Conservation (phyloP, 2,329 filamentous ascomycete genomes). For the Cladophialophora carrionii region DNA sequence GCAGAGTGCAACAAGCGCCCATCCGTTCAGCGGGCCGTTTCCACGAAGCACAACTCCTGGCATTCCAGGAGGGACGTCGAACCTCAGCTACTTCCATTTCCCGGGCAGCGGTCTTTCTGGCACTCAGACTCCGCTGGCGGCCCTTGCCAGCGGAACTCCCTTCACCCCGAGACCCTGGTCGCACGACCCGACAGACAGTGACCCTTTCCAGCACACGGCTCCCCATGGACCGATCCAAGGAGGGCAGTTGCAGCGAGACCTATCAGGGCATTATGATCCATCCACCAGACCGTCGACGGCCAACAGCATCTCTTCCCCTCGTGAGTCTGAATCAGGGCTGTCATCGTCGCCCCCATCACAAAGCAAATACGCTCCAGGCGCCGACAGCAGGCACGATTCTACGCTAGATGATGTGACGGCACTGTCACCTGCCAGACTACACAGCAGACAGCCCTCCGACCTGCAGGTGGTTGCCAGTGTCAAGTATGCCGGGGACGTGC, state of each 20-base stretch:
- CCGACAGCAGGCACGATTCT: conserved; percentile 24
- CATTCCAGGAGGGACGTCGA: conserved; percentile 55
- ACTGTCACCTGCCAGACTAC: conserved; percentile 58
- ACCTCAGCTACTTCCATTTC: conserved; percentile 54
- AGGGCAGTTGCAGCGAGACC: conserved; percentile 16
- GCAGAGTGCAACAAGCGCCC: conserved; percentile 42
- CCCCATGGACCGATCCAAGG: neutral
- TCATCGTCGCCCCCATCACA: conserved; percentile 31
- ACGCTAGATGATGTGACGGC: conserved; percentile 33
- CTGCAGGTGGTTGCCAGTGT: conserved; percentile 91
- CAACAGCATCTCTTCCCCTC: conserved; percentile 36
- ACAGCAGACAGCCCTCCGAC: conserved; percentile 79
- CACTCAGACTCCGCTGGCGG: conserved; percentile 53
- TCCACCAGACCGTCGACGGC: conserved; percentile 52
- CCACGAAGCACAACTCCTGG: conserved; percentile 52
- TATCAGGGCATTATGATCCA: conserved; percentile 44
- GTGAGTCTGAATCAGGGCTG: conserved; percentile 31
- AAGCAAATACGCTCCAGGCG: conserved; percentile 9
- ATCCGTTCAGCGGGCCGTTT: conserved; percentile 48
- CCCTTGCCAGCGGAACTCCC: conserved; percentile 49
- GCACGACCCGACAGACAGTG: conserved; percentile 9
- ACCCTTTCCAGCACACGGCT: neutral
- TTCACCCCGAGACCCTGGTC: conserved; percentile 43
- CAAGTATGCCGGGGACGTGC: conserved; percentile 83
- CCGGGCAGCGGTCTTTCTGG: conserved; percentile 54